Base-by-base conservation (phyloP, 1,284 basidiomycete genomes). In the Cystobasidium slooffiae region DNA sequence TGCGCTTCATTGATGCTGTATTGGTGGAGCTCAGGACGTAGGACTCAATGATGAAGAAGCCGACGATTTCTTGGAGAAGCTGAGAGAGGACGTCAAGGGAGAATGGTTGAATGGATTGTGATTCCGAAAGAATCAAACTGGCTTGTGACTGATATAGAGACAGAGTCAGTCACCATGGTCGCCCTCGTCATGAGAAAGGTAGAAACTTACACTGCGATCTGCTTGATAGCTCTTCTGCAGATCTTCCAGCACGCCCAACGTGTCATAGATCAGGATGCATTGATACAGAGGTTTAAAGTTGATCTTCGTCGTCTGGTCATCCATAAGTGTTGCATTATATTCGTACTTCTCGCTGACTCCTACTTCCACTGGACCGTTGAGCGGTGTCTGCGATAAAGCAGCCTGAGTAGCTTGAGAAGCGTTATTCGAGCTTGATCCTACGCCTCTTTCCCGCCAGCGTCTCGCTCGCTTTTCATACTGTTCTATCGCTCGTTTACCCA, bases 31-130 rank as follows among this genome's bases (percentile, higher is more conserved):
- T 88, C 6, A 98, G 86, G 0, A 99, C 95, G 80, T 97, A 91
- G 6, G 88, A 90, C 83, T 99, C 97, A 77, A 99, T 91, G 75
- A 99, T 93, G 84, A 99, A 99, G 84, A 97, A 99, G 0, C 97
- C 97, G n/a, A 95, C 91, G 76, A 98, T 93, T 83, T 98, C 93
- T 82, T 97, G 90, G 51, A 92, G 90, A 20, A 97, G 84, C 31
- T 87, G 75, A 0, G 83, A 82, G 6, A 86, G 81, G 3, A 81
- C 82, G 5, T 86, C 12, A 84, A 83, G 41, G 89, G 83, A n/a
- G 82, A 83, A 46, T 78, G 78, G 46, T 82, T 74, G 47, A 87
- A 87, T 69, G 90, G 83, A 22, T 88, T 86, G 78, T 77, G 56
- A 82, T 81, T 85, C 85, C 5, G 94, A 93, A 20, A 99, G 87